Base-by-base conservation (phyloP, 352 stramenopile genomes). In the Phytophthora sp. region DNA sequence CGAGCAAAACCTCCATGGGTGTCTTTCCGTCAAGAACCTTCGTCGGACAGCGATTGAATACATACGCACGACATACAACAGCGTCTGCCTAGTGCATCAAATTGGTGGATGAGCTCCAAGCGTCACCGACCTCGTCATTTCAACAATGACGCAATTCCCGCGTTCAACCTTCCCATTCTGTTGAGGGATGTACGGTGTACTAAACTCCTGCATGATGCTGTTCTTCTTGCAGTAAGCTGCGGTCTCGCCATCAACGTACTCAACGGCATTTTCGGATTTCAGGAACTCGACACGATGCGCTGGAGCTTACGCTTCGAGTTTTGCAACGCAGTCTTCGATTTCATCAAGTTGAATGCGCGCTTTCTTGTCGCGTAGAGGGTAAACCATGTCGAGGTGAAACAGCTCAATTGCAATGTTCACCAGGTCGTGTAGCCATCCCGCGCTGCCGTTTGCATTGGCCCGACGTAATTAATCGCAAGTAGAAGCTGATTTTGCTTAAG, bases 381-480 rank as follows among this genome's bases (percentile, higher is more conserved):
- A 61, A 2, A 45, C 53, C 38, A 61, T 51, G 9, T 61, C 53
- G 1, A 61, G 18, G 18, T 61, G 53, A 9, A 61, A 61, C 8
- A 30, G 29, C 20, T 36, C 39, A 2, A 53, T 13, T 1, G 45
- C 53, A 20, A 52, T 53, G 42, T 61, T 61, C n/a, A 16, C 2
- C 53, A 61, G 12, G 3, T 29, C 41, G 53, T 61, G 29, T 29
- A 45, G 4, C 41, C 30, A 35, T 53, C 27, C 4, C 53, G 53
- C 8, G 53, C 1, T n/a, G 26, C 44, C 18, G 24, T 20, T 23
- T 61, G 38, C 39, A 61, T 61, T 26, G 53, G 53, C 15, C 53
- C 53, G 1, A 53, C 53, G 24, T 61, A 61, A 29, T 61, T 20
- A 45, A 64, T 64, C 4, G 56, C 35, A 27, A 64, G n/a, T 13